A percentile compares a stretch with the other conserved stretches of the same genome.
Evolutionary conservation across 176 grass and related monocot genomes (phyloP).

Genomic region (Carex kokanica): DNA sequence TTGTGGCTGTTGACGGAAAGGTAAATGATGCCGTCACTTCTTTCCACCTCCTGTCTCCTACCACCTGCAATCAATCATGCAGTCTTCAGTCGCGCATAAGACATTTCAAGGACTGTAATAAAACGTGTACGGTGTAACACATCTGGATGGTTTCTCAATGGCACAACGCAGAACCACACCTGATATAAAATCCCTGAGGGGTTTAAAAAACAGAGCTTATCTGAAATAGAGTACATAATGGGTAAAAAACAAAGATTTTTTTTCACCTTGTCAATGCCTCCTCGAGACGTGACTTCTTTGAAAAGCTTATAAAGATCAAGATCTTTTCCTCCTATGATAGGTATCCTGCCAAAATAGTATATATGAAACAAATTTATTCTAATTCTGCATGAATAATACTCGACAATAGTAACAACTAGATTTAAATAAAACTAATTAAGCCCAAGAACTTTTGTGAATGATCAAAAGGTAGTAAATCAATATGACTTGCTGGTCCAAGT

Average conservation of each 20-base stretch:
- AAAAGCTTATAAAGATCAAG: slow-evolving; percentile 94
- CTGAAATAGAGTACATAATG: neutral
- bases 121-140: neutral
- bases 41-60: slow-evolving; percentile 77
- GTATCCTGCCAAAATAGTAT: slow-evolving; percentile 52
- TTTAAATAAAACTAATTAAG: neutral
- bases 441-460: neutral
- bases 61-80: slow-evolving; percentile 52
- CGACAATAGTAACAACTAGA: neutral
- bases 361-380: neutral
- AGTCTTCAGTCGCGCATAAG: neutral
- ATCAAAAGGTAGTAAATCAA: neutral
- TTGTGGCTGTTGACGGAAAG: slow-evolving; percentile 81
- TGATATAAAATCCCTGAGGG: neutral
- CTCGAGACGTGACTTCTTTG: slow-evolving; percentile 77
- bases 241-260: neutral
- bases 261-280: slow-evolving; percentile 80
- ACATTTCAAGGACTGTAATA: slow-evolving; percentile 10
- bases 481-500: neutral
- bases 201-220: neutral
- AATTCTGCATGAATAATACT: neutral
- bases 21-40: slow-evolving; percentile 84
- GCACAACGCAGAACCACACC: neutral
- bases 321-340: slow-evolving; percentile 89
- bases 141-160: slow-evolving; percentile 26